Base-by-base conservation (phyloP, 2,329 filamentous ascomycete species). In the Xylaria sp. region DNA sequence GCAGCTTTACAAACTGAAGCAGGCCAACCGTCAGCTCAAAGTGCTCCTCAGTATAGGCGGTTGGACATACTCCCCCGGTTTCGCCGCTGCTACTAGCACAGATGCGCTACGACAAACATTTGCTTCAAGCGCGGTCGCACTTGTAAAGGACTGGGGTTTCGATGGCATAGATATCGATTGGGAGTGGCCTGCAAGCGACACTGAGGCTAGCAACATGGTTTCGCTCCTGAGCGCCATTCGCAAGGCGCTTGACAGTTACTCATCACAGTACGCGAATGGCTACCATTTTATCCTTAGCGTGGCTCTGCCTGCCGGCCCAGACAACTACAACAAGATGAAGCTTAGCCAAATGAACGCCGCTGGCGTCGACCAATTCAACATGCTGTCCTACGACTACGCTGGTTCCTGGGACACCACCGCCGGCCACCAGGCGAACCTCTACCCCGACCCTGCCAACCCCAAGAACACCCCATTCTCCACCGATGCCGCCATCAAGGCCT, bases 41-140 rank as follows among this genome's bases (percentile, higher is more conserved):
- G 85, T 91, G 1, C 83, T 97, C 26, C 85, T 97, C 4, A 92
- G 89, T 57, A 93, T 97, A 71, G 94, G 94, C 57, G 93, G 94
- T 36, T 97, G 92, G 92, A 94, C 92, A 0, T 96, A 93, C 80
- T 93, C 92, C 1, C 82, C 86, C 73, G 93, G 93, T 78, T 95
- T 97, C 77, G 84, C 92, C 0, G 82, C 83, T 1, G 90, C 90
- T 0, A 88, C 90, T 10, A 88, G 88, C 68, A 91, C 90, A 0
- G 84, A 85, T 0, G 80, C 83, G 2, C 89, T 88, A 17, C 87
- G 93, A 17, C 79, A 83, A 42, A 86, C 74, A 1, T 97, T 97
- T 80, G 93, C 93, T 6, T 80, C 86, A 54, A 88, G 86, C 3
- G 88, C 92, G 2, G 90, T 94, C 0, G 80, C 84, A 7, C 79